Percentiles rank a stretch among this genome's conserved stretches.
Evolutionary conservation across 768 basidiomycete species (phyloP).

Genomic region (Ramaria rubella): DNA sequence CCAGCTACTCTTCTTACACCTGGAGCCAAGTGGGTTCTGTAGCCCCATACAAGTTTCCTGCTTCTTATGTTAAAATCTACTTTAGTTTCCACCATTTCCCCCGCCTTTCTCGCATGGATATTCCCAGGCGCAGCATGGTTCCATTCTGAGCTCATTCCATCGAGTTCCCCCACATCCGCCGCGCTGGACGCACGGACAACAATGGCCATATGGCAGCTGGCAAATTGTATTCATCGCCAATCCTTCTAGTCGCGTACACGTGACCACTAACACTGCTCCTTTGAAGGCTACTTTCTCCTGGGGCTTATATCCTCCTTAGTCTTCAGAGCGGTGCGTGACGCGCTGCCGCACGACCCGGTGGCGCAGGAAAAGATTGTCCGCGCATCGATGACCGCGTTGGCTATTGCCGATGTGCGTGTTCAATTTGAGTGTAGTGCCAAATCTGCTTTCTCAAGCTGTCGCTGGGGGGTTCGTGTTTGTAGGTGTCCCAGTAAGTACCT

Average conservation of each 20-base stretch:
- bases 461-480: constrained; percentile 1
- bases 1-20: constrained; percentile 52
- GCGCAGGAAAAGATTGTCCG: constrained; percentile 67
- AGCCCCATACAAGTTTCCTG: not conserved
- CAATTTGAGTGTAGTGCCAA: too few relatives aligned
- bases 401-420: constrained; percentile 60
- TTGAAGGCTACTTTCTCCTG: constrained; percentile 53
- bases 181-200: constrained; percentile 42
- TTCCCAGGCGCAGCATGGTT: constrained; percentile 63
- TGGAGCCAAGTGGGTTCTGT: constrained; percentile 47
- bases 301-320: constrained; percentile 60
- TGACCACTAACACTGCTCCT: not conserved
- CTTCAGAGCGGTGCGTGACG: constrained; percentile 59
- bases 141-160: constrained; percentile 57
- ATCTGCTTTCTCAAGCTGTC: not conserved
- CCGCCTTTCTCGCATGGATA: constrained; percentile 46
- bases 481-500: constrained; percentile 56
- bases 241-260: not conserved
- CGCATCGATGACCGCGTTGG: constrained; percentile 53
- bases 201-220: constrained; percentile 64
- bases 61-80: not conserved
- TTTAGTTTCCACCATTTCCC: constrained; percentile 44
- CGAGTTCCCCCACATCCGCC: constrained; percentile 25
- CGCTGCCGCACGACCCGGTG: constrained; percentile 46
- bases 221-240: constrained; percentile 40